Percentiles rank a stretch among this genome's conserved stretches.
phyloP scores from a whole-genome alignment of 1,284 basidiomycete species.

The Sphaerobolus stellatus region DNA sequence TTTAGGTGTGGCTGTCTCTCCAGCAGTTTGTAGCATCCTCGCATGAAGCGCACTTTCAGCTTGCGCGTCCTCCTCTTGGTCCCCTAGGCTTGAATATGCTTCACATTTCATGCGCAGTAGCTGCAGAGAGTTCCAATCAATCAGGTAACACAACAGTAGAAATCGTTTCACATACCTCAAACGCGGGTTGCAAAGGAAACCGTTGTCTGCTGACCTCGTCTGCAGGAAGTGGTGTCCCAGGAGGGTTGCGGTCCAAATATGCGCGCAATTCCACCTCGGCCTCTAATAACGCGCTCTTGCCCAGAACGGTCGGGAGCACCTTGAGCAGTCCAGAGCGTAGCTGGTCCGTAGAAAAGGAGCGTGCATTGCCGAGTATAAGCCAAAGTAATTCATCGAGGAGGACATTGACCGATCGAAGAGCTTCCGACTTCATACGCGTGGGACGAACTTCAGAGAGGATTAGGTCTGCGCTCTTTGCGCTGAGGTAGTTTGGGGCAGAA shows the following conservation, averaged over 20 bases:
- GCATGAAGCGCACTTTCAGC: slow-evolving; percentile 62
- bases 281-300: slow-evolving; percentile 88
- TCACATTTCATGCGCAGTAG: slow-evolving; percentile 79
- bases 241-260: slow-evolving; percentile 71
- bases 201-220: slow-evolving; percentile 47
- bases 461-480: slow-evolving; percentile 78
- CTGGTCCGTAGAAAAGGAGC: slow-evolving; percentile 73
- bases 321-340: slow-evolving; percentile 72
- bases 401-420: slow-evolving; percentile 77
- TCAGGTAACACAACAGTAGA: slow-evolving; percentile 11
- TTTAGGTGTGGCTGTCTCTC: slow-evolving; percentile 49
- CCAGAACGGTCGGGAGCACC: slow-evolving; percentile 74
- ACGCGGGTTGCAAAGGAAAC: slow-evolving; percentile 70
- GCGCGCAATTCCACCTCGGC: slow-evolving; percentile 87
- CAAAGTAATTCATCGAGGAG: slow-evolving; percentile 87
- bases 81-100: slow-evolving; percentile 81
- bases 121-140: slow-evolving; percentile 36
- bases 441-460: slow-evolving; percentile 88
- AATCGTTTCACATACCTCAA: slow-evolving; percentile 55
- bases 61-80: slow-evolving; percentile 70
- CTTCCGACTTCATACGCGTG: slow-evolving; percentile 75
- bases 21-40: slow-evolving; percentile 44
- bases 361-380: slow-evolving; percentile 66
- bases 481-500: slow-evolving; percentile 70
- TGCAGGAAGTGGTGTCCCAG: slow-evolving; percentile 31